Percentiles rank a stretch among this genome's conserved stretches.
Evolutionary conservation across 2,329 filamentous ascomycete species (phyloP).

Genomic region (Aspergillus aculeatinus): DNA sequence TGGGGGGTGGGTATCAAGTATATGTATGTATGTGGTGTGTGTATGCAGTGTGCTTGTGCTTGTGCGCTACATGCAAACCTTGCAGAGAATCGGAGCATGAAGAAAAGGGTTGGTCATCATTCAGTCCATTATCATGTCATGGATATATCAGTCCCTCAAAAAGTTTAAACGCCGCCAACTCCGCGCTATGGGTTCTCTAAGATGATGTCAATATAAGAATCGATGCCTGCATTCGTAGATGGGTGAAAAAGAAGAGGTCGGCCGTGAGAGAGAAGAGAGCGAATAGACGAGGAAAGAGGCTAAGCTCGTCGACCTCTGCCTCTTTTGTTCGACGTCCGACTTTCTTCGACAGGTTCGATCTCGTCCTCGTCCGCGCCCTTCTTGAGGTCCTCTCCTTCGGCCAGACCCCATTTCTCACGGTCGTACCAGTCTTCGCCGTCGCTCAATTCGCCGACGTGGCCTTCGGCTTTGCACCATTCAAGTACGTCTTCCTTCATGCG

Average conservation of each 20-base stretch:
- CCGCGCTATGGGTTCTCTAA: slow-evolving; percentile 29
- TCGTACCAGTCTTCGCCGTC: slow-evolving; percentile 70
- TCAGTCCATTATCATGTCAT: too few relatives aligned
- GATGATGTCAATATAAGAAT: slow-evolving; percentile 2
- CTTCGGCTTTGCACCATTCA: slow-evolving; percentile 62
- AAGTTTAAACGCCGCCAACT: slow-evolving; percentile 29
- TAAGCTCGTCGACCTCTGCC: slow-evolving; percentile 40
- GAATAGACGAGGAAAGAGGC: slow-evolving; percentile 7
- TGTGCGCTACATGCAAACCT: too few relatives aligned
- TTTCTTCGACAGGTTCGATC: slow-evolving; percentile 51
- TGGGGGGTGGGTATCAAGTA: neutral
- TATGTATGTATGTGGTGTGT: neutral
- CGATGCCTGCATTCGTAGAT: neutral
- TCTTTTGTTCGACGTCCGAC: slow-evolving; percentile 40
- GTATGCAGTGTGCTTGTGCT: neutral
- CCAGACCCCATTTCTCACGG: slow-evolving; percentile 59
- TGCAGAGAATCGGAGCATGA: neutral
- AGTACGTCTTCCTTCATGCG: slow-evolving; percentile 60
- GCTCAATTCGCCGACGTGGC: slow-evolving; percentile 64
- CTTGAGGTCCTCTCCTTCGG: slow-evolving; percentile 53
- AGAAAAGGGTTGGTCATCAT: neutral
- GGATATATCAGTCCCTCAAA: neutral
- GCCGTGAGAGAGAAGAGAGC: slow-evolving; percentile 9
- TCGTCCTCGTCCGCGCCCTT: slow-evolving; percentile 64
- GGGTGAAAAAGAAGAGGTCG: neutral